phyloP scores from a whole-genome alignment of 129 eudicot genomes.

The Helianthus annuus region DNA sequence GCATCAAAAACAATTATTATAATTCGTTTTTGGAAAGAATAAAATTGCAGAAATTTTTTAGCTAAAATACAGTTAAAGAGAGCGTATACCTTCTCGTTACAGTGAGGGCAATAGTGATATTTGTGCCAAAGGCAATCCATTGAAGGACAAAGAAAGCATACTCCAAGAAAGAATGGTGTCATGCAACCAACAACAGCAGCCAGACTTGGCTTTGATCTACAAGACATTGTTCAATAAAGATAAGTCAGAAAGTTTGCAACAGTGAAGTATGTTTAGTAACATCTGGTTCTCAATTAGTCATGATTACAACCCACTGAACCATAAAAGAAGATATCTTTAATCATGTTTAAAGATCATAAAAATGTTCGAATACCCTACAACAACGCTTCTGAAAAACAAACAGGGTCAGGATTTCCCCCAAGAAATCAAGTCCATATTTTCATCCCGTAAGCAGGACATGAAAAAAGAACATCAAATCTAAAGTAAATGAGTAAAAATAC shows the following conservation, averaged over 20 bases:
- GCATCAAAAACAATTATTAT: not conserved
- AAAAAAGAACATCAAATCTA: slow-evolving; percentile 7
- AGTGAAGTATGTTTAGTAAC: not conserved
- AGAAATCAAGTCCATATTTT: not conserved
- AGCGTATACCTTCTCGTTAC: slow-evolving; percentile 70
- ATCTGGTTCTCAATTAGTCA: slow-evolving; percentile 8
- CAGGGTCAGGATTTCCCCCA: not conserved
- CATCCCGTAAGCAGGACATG: not conserved
- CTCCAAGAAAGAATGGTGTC: slow-evolving; percentile 88
- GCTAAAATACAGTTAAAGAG: not conserved
- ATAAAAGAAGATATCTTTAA: not conserved
- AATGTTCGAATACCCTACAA: not conserved
- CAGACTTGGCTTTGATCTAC: slow-evolving; percentile 76
- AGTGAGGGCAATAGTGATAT: slow-evolving; percentile 89
- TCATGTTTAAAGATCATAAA: not conserved
- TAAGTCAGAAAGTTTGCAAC: not conserved
- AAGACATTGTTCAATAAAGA: slow-evolving; percentile 1
- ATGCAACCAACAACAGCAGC: slow-evolving; percentile 96
- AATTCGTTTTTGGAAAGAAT: not conserved
- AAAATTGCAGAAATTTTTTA: not conserved
- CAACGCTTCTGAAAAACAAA: not conserved
- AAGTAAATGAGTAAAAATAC: not conserved
- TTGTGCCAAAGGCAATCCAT: slow-evolving; percentile 99
- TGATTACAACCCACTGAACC: not conserved
- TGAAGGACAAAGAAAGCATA: slow-evolving; percentile 91